Evolutionary conservation across 2,329 filamentous ascomycete genomes (phyloP).

Genomic region (Aspergillus pseudonomiae): DNA sequence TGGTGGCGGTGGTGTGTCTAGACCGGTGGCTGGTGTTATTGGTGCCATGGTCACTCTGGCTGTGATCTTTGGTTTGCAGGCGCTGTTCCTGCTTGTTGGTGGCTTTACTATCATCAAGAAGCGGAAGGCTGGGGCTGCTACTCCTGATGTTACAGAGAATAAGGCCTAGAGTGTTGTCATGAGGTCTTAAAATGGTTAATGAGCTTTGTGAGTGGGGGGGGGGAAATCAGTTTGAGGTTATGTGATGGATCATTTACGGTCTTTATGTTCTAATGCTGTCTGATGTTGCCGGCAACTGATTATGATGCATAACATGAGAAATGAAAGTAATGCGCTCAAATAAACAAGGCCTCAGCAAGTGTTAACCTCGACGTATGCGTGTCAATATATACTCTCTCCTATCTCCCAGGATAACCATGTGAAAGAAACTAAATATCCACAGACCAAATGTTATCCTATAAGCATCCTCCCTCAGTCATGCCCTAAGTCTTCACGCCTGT

Average conservation of each 20-base stretch:
- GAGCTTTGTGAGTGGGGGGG: not conserved
- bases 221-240: not conserved
- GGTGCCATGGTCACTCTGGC: conserved; percentile 66
- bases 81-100: not conserved
- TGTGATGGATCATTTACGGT: not conserved
- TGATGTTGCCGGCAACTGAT: not conserved
- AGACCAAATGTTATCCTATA: too few relatives aligned
- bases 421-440: not conserved
- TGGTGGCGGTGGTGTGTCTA: conserved; percentile 59
- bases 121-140: not conserved
- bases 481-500: not conserved
- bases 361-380: not conserved
- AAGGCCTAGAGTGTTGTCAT: not conserved
- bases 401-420: not conserved
- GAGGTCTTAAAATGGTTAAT: not conserved
- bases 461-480: too few relatives aligned
- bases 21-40: conserved; percentile 74
- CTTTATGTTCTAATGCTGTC: not conserved
- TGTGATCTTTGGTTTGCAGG: conserved; percentile 1
- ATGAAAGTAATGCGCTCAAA: not conserved
- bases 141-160: not conserved
- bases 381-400: not conserved
- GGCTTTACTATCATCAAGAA: conserved; percentile 2
- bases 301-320: not conserved
- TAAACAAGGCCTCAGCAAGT: not conserved